These are phyloP conservation scores for Bruguiera gymnorhiza DNA, from an alignment of 345 rosid genomes.

Conservation along the genomic window DNA sequence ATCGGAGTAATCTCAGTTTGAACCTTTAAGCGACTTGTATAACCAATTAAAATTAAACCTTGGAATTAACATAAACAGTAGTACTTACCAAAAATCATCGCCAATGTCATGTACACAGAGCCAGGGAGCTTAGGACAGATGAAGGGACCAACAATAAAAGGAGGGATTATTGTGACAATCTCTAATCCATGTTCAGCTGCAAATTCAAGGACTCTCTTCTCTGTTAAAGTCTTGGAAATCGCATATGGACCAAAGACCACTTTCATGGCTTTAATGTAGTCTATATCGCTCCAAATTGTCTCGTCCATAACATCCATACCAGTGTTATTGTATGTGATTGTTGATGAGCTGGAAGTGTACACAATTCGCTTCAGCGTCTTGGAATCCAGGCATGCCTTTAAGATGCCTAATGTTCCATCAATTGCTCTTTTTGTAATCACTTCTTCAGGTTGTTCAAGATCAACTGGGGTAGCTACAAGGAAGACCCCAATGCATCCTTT, in stretches of 20 bases:
- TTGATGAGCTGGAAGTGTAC: slow-evolving; percentile 52
- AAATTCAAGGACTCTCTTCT: slow-evolving; percentile 9
- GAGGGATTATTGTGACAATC: no score
- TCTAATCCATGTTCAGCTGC: no score
- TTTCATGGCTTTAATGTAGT: not conserved
- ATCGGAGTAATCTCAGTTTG: no score
- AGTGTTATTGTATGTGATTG: not conserved
- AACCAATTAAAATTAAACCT: not conserved
- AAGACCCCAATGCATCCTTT: slow-evolving; percentile 31
- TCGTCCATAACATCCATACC: slow-evolving; percentile 26
- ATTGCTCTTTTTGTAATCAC: slow-evolving; percentile 42
- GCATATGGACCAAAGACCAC: slow-evolving; percentile 9
- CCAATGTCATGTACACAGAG: slow-evolving; percentile 16
- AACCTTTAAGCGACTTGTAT: no score
- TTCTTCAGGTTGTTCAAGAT: slow-evolving; percentile 42
- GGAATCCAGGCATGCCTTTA: slow-evolving; percentile 46
- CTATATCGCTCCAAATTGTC: slow-evolving; percentile 31
- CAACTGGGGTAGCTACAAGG: slow-evolving; percentile 23
- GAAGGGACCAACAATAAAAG: not conserved
- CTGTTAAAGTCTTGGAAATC: slow-evolving; percentile 30
- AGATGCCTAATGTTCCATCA: slow-evolving; percentile 47
- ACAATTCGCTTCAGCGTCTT: slow-evolving; percentile 57
- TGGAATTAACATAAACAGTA: not conserved
- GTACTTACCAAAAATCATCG: slow-evolving; percentile 26
- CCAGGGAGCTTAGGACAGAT: slow-evolving; percentile 12